Percentiles rank a stretch among this genome's conserved stretches.
These are phyloP conservation scores for Fusarium transvaalense DNA, from an alignment of 2,329 filamentous ascomycete species.

Conservation along the genomic window DNA sequence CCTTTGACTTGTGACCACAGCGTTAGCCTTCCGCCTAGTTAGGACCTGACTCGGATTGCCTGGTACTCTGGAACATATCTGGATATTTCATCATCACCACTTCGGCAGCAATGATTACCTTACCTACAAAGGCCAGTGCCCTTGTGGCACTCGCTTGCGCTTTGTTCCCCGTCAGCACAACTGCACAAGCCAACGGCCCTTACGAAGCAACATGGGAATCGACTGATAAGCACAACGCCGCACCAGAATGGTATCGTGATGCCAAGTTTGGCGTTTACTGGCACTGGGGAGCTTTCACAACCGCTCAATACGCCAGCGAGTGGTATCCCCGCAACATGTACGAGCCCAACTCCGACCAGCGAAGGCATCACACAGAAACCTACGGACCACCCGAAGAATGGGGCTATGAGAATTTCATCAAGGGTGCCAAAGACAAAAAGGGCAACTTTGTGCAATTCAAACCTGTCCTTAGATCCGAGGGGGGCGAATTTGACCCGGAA, in stretches of 20 bases:
- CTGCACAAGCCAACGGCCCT: background rate
- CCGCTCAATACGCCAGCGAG: constrained; percentile 22
- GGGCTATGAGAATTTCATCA: constrained; percentile 24
- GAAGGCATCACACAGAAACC: constrained; percentile 7
- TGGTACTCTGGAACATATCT: fast-evolving
- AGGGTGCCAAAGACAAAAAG: constrained; percentile 5
- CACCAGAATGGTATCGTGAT: constrained; percentile 27
- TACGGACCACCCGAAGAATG: constrained; percentile 23
- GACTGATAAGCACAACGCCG: constrained; percentile 21
- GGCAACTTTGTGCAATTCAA: constrained; percentile 23
- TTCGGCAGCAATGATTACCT: background rate
- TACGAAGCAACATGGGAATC: constrained; percentile 31
- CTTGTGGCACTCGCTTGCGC: background rate
- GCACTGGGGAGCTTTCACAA: constrained; percentile 33
- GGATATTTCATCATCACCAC: too few species aligned
- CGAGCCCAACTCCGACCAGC: constrained; percentile 13
- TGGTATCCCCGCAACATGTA: constrained; percentile 35
- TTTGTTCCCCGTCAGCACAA: background rate
- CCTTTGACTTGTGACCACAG: too few species aligned
- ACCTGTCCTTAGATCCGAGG: background rate
- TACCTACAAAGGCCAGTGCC: background rate
- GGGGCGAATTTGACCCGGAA: constrained; percentile 15
- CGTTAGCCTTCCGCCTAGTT: background rate
- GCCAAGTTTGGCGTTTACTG: constrained; percentile 32
- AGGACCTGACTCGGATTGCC: background rate